Percentiles rank a stretch among this genome's conserved stretches.
These are phyloP conservation scores for Thymus mandschuricus DNA, from an alignment of 257 asterid genomes.

Conservation along the genomic window DNA sequence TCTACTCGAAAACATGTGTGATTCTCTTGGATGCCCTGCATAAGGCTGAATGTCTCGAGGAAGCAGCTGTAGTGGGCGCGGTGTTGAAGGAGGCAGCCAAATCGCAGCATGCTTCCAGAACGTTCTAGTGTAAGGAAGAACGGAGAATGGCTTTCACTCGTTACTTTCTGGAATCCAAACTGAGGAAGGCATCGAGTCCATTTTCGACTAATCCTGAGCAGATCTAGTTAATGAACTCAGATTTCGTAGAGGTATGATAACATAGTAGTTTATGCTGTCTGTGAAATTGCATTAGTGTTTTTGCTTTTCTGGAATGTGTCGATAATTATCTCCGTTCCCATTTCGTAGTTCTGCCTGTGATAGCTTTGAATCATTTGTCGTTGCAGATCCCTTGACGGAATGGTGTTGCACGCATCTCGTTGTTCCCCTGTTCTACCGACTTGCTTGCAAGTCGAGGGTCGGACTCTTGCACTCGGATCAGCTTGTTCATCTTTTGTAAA, in stretches of 20 bases:
- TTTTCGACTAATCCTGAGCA: not conserved
- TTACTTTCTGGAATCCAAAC: not conserved
- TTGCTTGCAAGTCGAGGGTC: too few species aligned
- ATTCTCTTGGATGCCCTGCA: constrained; percentile 87
- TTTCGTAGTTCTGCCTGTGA: too few species aligned
- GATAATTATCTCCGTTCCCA: too few species aligned
- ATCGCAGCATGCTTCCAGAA: constrained; percentile 86
- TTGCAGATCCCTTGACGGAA: too few species aligned
- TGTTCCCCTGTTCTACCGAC: too few species aligned
- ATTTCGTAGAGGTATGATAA: constrained; percentile 25
- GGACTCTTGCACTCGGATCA: too few species aligned
- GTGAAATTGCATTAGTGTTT: constrained; percentile 14
- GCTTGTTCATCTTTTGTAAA: not conserved
- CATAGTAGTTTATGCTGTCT: not conserved
- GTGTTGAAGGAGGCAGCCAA: constrained; percentile 85
- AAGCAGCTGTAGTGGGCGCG: constrained; percentile 95
- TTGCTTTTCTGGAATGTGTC: too few species aligned
- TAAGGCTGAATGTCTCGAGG: constrained; percentile 90
- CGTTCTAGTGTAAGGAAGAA: constrained; percentile 38
- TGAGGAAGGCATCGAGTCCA: not conserved
- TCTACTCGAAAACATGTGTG: constrained; percentile 82
- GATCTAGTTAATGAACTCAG: constrained; percentile 5
- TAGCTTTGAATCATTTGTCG: too few species aligned
- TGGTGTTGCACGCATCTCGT: too few species aligned
- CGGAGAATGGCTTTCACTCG: not conserved